These are phyloP conservation scores for Passalora sequoiae DNA, from an alignment of 2,329 filamentous ascomycete genomes.

Conservation along the genomic window DNA sequence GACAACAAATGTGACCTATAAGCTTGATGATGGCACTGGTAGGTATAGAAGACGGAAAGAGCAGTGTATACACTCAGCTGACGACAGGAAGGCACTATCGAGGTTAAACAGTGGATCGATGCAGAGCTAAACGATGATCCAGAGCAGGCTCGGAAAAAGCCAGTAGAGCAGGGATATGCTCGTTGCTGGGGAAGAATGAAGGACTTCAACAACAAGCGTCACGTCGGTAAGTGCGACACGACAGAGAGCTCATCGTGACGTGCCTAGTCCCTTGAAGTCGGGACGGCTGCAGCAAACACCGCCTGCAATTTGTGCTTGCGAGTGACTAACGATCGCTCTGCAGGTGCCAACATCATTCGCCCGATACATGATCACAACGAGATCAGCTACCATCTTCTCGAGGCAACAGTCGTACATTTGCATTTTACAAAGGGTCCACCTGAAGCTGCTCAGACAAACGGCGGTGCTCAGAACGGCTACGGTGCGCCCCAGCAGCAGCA, in stretches of 20 bases:
- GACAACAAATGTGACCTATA: constrained; percentile 86
- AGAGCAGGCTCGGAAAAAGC: constrained; percentile 40
- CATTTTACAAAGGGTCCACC: constrained; percentile 68
- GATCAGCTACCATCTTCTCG: constrained; percentile 84
- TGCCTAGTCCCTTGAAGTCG: too few relatives aligned
- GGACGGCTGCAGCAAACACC: too few relatives aligned
- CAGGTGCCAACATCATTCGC: constrained; percentile 74
- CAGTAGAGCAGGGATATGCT: constrained; percentile 72
- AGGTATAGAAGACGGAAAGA: neutral
- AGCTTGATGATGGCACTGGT: constrained; percentile 90
- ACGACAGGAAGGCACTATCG: constrained; percentile 52
- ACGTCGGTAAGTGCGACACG: too few relatives aligned
- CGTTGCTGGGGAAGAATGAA: constrained; percentile 82
- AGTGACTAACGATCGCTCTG: too few relatives aligned
- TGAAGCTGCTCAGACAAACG: constrained; percentile 38
- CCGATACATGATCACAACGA: constrained; percentile 83
- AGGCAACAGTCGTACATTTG: constrained; percentile 83
- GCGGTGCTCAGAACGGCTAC: constrained; percentile 27
- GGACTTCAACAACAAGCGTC: constrained; percentile 74
- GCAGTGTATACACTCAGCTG: neutral
- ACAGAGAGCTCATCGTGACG: too few relatives aligned
- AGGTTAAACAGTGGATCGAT: constrained; percentile 85
- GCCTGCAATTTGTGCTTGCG: too few relatives aligned
- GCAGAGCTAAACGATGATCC: constrained; percentile 44
- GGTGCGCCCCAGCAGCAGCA: constrained; percentile 30